Evolutionary conservation across 805 yeast species (phyloP), one percentile per base, ranked within the genome.

Genomic region (Lachancea waltii): DNA sequence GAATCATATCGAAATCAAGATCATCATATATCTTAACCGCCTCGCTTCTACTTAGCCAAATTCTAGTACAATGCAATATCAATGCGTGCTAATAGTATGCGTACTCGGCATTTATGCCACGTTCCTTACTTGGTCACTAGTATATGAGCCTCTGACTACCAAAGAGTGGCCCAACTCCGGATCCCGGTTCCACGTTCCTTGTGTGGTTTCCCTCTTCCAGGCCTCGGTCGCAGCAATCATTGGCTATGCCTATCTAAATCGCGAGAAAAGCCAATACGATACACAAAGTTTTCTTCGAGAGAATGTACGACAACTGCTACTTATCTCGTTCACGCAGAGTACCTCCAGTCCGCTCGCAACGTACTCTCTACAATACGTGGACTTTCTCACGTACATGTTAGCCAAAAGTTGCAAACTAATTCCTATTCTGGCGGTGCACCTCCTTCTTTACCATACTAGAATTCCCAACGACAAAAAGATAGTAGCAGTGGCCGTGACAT

Each of bases 331-430:
- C 3, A 77, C 95, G 7, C 90, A 89, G 50, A 77, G 94, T 16
- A 51, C 89, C 18, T 77, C 95, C 1, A 73, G 89, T 2, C 96
- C 96, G 4, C 62, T 92, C 31, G 92, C 95, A 1, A 79, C 85
- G 44, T 73, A 79, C 29, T 77, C 95, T 14, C 64, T 90, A 43
- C 69, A 73, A 35, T 85, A 90, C 57, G 90, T 92, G 22, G 95
- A 85, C 54, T 92, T 84, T 55, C 65, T 92, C 53, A 82, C 94
- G 0, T 81, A 76, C 50, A 72, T 90, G 45, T 70, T 92, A 44
- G 95, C 96, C 14, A 92, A 92, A 56, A 81, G 95, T 38, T 90
- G 97, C 58, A 92, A 92, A 53, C 70, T 92, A 59, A 76, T 92
- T 16, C 99, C 99, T 0, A 95, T 90, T n/a, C 79, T 92, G 81